Conservation (phyloP, 768 basidiomycete genomes). For the Ramaria sp. region DNA sequence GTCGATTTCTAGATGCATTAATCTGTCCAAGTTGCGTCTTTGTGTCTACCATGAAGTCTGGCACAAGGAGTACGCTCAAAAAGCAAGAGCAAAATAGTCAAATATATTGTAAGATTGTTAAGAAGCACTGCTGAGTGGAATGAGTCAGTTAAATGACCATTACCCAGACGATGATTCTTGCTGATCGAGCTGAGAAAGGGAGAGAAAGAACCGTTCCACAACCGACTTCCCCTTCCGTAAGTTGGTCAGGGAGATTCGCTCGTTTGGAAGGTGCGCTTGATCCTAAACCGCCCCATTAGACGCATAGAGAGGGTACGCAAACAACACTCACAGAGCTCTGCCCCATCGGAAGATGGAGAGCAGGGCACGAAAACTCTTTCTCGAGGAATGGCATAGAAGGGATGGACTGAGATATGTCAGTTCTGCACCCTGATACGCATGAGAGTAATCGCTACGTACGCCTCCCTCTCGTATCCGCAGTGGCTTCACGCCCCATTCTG, state of each 20-base stretch:
- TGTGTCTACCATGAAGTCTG: constrained; percentile 13
- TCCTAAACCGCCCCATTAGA: constrained; percentile 35
- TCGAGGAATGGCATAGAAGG: constrained; percentile 92
- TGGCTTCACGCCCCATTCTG: constrained; percentile 83
- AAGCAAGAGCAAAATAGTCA: not conserved
- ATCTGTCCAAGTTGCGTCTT: too few species aligned
- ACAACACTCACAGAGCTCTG: constrained; percentile 62
- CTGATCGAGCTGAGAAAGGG: constrained; percentile 1
- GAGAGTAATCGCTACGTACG: constrained; percentile 33
- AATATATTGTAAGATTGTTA: not conserved
- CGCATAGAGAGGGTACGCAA: not conserved
- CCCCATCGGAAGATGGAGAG: constrained; percentile 90
- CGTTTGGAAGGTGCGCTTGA: constrained; percentile 89
- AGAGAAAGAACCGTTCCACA: constrained; percentile 48
- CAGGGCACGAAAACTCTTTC: constrained; percentile 80
- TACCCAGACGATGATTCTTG: not conserved
- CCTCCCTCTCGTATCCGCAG: constrained; percentile 90
- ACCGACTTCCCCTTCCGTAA: constrained; percentile 69
- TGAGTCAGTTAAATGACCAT: too few species aligned
- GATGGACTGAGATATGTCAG: constrained; percentile 51
- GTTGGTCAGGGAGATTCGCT: constrained; percentile 79
- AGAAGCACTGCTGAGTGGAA: too few species aligned
- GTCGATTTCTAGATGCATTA: too few species aligned
- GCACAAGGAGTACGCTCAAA: not conserved
- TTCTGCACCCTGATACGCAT: not conserved